phyloP scores from a whole-genome alignment of 495 filamentous ascomycete species.

The Platismatia glauca region DNA sequence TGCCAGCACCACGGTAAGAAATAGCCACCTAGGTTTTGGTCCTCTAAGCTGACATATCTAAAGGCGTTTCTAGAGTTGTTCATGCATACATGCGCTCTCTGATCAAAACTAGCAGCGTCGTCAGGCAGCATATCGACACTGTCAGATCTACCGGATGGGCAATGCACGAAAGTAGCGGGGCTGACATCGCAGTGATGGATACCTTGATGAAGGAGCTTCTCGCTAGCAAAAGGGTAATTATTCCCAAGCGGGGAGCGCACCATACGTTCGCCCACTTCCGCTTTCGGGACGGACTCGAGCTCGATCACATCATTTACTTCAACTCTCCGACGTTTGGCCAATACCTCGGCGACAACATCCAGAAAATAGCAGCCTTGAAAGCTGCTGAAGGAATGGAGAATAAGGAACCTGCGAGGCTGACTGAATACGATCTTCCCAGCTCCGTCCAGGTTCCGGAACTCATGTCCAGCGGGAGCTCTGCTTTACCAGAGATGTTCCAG shows the following conservation, averaged over 20 bases:
- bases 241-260: not conserved
- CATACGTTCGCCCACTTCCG: not conserved
- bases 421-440: constrained; percentile 1
- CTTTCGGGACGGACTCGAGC: constrained; percentile 2
- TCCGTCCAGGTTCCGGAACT: not conserved
- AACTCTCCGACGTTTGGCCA: constrained; percentile 1
- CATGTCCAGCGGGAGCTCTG: not conserved
- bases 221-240: too few species aligned
- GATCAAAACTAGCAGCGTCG: too few species aligned
- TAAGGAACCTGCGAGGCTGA: not conserved
- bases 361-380: constrained; percentile 2
- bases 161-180: too few species aligned
- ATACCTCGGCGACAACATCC: constrained; percentile 8
- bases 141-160: too few species aligned
- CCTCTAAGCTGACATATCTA: too few species aligned
- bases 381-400: not conserved
- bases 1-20: too few species aligned
- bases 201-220: too few species aligned
- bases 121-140: too few species aligned
- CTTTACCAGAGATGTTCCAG: not conserved
- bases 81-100: too few species aligned
- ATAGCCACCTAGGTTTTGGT: too few species aligned
- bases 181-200: too few species aligned
- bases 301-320: constrained; percentile 12
- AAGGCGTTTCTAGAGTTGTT: too few species aligned